Evolutionary conservation across 2,329 filamentous ascomycete genomes (phyloP), one percentile per base, ranked within the genome.

Genomic region (Bipolaris sorokiniana): DNA sequence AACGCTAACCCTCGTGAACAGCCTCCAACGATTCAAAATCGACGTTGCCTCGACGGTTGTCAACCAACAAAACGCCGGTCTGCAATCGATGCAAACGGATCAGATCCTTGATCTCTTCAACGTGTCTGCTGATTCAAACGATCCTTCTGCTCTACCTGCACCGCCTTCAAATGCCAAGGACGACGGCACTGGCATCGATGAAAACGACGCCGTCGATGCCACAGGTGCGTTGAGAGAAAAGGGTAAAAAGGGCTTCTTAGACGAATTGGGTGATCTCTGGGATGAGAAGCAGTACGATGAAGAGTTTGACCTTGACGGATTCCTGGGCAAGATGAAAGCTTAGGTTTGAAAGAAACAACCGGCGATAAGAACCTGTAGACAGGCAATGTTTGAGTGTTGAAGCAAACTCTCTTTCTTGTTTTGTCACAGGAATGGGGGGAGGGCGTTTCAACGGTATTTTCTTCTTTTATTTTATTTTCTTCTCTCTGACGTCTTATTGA

Each of bases 11-110:
- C 10, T 31, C 28, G 28, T 31, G 10, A 37, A 47, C 66, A 96
- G 90, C 73, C 88, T 99, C 54, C 95, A 99, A 86, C 90, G 95
- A 49, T 99, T 99, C 88, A 99, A 99, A 83, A 97, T 99, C 71
- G 95, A 99, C 76, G 93, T 99, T 18, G 96, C 95, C 40, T 96
- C 90, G 49, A 99, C 96, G 0, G 95, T 99, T 5, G 96, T 99
- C 64, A 99, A 99, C 76, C 95, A 99, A 78, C 95, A 99, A 79
- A 99, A 99, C 68, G 94, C 95, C 1, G 95, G 95, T 1, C 80
- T 99, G 1, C 89, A 85, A 51, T 96, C 92, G 13, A 99, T 99
- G 95, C 94, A 98, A 77, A 99, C 96, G 37, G 95, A 98, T 72
- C 93, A 99, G 77, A 96, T 99, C 58, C 85, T 99, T 3, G 95